phyloP scores from a whole-genome alignment of 306 rosid species.

The Heteromeles arbutifolia region DNA sequence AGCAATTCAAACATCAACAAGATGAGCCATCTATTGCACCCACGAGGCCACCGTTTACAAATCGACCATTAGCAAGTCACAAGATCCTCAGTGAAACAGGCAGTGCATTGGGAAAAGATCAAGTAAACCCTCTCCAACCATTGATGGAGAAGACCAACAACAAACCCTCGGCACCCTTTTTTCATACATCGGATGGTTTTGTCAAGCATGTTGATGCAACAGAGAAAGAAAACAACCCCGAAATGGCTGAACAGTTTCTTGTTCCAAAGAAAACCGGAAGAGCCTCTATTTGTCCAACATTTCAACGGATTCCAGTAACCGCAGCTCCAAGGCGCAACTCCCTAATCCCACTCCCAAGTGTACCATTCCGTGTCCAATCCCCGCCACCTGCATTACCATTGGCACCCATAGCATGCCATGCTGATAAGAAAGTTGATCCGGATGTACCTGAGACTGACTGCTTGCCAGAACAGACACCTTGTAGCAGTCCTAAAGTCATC shows the following conservation, averaged over 20 bases:
- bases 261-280: conserved; percentile 67
- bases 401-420: conserved; percentile 26
- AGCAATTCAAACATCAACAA: conserved; percentile 44
- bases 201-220: conserved; percentile 42
- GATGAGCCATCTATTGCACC: conserved; percentile 54
- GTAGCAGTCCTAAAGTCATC: conserved; percentile 64
- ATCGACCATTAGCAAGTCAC: conserved; percentile 40
- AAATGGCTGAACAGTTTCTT: conserved; percentile 38
- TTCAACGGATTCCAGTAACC: conserved; percentile 41
- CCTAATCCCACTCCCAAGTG: conserved; percentile 68
- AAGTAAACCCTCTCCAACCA: conserved; percentile 41
- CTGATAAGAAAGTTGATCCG: conserved; percentile 41
- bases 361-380: conserved; percentile 39
- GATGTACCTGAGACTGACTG: conserved; percentile 39
- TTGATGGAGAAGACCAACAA: conserved; percentile 48
- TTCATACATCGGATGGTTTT: conserved; percentile 44
- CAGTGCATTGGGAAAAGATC: conserved; percentile 41
- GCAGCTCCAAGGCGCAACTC: conserved; percentile 75
- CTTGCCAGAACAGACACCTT: conserved; percentile 40
- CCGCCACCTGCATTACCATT: conserved; percentile 38
- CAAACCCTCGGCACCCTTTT: conserved; percentile 39
- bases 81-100: conserved; percentile 44
- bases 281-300: conserved; percentile 62
- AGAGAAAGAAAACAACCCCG: conserved; percentile 89
- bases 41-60: conserved; percentile 39